Evolutionary conservation across 192 early-diverging fungal species (phyloP), one percentile per base, ranked within the genome.

Genomic region (Chytriomyces confervae): DNA sequence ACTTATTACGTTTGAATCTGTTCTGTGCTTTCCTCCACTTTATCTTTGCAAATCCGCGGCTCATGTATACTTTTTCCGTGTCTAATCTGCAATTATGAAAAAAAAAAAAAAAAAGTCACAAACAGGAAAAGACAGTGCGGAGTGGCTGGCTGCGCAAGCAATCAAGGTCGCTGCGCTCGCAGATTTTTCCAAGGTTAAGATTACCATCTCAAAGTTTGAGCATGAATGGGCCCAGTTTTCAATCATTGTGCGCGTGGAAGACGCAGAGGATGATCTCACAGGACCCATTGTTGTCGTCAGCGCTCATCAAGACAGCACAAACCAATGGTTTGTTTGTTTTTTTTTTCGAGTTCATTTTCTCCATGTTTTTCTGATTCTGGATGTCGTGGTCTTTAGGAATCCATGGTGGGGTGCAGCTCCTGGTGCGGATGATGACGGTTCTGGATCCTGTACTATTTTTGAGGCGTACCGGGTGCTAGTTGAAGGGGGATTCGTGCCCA

Each of bases 341-440:
- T 96, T 6, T 91, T 89, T 27, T 93, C 94, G 50, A 94, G 95
- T 79, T 92, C 95, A 79, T 94, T 94, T 73, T 77, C 89, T 5
- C 9, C 36, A 81, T 93, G 57, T 92, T 93, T 76, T 80, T 24
- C 9, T 62, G 43, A 0, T 5, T 36, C 53, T 76, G n/a, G 20
- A 20, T 8, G 16, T 44, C 18, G 83, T 95, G 53, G 94, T 95
- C 76, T 84, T 88, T 85, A 92, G 90, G 90, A 82, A 95, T 48
- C 96, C 96, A 24, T 82, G 68, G 76, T 92, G 79, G 77, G 94
- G 93, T 23, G 86, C 91, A 6, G 84, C 93, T 3, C 95, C 93
- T 36, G 96, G 96, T 18, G 95, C 93, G 60, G 87, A 89, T 69
- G 97, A 98, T 82, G 95, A 98, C 84, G 97, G 97, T 46, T 94